These are phyloP conservation scores for Colletotrichum trifolii DNA, from an alignment of 2,329 filamentous ascomycete genomes.

Conservation along the genomic window DNA sequence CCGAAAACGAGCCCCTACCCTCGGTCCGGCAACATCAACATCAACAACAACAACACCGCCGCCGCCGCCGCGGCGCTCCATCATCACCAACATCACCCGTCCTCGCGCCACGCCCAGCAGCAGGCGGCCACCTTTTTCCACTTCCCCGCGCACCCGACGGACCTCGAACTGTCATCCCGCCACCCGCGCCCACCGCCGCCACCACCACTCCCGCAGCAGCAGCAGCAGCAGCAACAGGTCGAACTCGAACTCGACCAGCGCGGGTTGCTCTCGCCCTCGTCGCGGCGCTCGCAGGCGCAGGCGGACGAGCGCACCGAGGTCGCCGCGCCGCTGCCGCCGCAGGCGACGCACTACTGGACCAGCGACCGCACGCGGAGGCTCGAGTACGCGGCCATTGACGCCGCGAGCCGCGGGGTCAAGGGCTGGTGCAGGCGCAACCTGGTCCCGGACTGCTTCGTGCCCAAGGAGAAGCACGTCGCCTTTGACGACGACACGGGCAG, in stretches of 20 bases:
- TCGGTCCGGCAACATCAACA: slow-evolving; percentile 22
- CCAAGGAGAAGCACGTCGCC: slow-evolving; percentile 59
- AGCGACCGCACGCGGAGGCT: slow-evolving; percentile 70
- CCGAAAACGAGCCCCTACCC: slow-evolving; percentile 48
- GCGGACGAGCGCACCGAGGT: slow-evolving; percentile 37
- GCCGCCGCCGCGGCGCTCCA: too few relatives aligned
- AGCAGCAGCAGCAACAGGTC: neutral
- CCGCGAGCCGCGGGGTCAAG: slow-evolving; percentile 67
- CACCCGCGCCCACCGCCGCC: neutral
- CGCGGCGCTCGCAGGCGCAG: slow-evolving; percentile 34
- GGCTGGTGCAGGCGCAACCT: slow-evolving; percentile 69
- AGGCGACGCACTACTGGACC: slow-evolving; percentile 75
- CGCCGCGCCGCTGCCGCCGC: slow-evolving; percentile 55
- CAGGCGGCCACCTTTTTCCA: slow-evolving; percentile 57
- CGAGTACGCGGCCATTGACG: slow-evolving; percentile 75
- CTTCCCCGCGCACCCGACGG: slow-evolving; percentile 55
- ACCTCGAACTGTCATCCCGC: slow-evolving; percentile 42
- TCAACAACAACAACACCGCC: slow-evolving; percentile 4
- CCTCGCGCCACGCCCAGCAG: slow-evolving; percentile 39
- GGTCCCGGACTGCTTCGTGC: slow-evolving; percentile 70
- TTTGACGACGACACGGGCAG: slow-evolving; percentile 74
- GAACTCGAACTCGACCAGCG: slow-evolving; percentile 40
- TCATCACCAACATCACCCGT: slow-evolving; percentile 23
- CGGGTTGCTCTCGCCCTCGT: slow-evolving; percentile 11
- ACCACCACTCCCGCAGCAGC: too few relatives aligned